Evolutionary conservation across 164 flowering plant species (phyloP), one percentile per base, ranked within the genome.

Genomic region (Tetrastigma voinierianum): DNA sequence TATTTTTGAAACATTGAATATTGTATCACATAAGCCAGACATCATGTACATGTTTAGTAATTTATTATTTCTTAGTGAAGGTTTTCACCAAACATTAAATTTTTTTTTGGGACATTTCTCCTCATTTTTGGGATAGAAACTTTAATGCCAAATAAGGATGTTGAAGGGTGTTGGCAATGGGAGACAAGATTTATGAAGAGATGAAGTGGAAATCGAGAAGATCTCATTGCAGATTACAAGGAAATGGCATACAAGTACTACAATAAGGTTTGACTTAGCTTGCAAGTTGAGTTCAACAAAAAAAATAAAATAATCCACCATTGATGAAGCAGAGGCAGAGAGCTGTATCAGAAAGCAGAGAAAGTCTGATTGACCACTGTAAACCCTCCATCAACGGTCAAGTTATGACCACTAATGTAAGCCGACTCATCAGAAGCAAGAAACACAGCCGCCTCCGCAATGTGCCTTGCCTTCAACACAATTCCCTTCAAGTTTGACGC

Each of bases 401-500:
- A 69, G 55, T 91, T 85, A 25, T 86, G 95, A 0, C 97, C 97
- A 51, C 82, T 86, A 1, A 88, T 73, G 45, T 80, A 88, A 14
- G 80, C 80, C 0, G 96, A 86, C 17, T 91, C 90, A 62, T 86
- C 90, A 1, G 89, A 83, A 2, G 96, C 97, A 10, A 91, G 76
- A 77, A 86, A 89, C 48, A 91, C 56, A 3, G 85, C 93, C 13
- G 96, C 89, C 68, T 91, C 89, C 0, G 90, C 96, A 10, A 87
- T 70, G 47, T 89, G 86, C 51, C 65, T 68, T 0, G 83, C 73
- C 76, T 80, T 86, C 76, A 91, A 65, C 16, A 78, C 83, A 16
- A 82, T 49, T 4, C 93, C 95, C 64, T 89, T 88, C 76, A 89
- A 62, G 57, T 72, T 80, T 0, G 82, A 74, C 52, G 48, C 1